phyloP scores from a whole-genome alignment of 2,329 filamentous ascomycete species.

The Colletotrichum destructivum region DNA sequence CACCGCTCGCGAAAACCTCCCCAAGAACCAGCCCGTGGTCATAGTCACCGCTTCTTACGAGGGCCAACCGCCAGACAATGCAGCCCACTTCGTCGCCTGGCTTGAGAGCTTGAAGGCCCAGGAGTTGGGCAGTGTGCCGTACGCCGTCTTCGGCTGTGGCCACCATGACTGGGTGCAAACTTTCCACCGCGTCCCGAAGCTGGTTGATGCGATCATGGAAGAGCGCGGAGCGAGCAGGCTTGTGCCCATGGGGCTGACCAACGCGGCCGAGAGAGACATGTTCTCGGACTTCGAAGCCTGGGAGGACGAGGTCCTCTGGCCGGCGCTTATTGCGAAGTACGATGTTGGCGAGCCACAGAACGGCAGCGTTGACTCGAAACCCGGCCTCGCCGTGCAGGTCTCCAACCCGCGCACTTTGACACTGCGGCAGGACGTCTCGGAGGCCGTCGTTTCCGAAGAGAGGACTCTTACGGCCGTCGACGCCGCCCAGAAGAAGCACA shows the following conservation, averaged over 20 bases:
- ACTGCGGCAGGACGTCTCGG: conserved; percentile 72
- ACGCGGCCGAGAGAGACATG: conserved; percentile 76
- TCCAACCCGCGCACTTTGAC: conserved; percentile 68
- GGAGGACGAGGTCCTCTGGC: conserved; percentile 71
- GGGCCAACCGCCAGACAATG: conserved; percentile 79
- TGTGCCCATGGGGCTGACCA: conserved; percentile 66
- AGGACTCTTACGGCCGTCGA: conserved; percentile 63
- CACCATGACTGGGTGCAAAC: conserved; percentile 72
- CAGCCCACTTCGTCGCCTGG: conserved; percentile 76
- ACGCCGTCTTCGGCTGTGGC: conserved; percentile 78
- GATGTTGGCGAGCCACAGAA: conserved; percentile 60
- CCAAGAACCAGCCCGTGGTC: conserved; percentile 70
- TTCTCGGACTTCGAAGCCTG: conserved; percentile 78
- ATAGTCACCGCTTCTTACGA: conserved; percentile 80
- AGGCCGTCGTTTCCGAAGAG: conserved; percentile 70
- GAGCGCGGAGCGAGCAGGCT: conserved; percentile 54
- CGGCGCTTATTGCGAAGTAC: conserved; percentile 63
- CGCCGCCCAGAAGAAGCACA: conserved; percentile 72
- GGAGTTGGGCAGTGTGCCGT: conserved; percentile 69
- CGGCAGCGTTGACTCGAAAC: conserved; percentile 32
- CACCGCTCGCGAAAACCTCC: conserved; percentile 68
- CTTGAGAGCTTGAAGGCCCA: conserved; percentile 63
- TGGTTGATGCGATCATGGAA: conserved; percentile 69
- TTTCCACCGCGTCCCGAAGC: conserved; percentile 77
- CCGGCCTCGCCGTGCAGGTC: conserved; percentile 63